These are phyloP conservation scores for Iberis pinnata DNA, from an alignment of 345 rosid species.

Conservation along the genomic window DNA sequence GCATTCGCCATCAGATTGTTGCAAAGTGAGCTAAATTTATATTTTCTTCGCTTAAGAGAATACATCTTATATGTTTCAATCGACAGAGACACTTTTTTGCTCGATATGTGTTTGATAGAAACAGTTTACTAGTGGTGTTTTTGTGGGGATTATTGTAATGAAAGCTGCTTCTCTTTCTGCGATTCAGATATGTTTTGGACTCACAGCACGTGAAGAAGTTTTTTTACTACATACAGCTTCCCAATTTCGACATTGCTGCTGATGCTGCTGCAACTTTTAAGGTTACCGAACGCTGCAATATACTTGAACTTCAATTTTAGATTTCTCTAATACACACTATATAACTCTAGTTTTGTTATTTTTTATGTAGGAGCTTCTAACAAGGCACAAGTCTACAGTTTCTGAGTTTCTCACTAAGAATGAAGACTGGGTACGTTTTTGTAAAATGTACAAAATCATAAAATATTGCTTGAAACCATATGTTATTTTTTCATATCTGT, in stretches of 20 bases:
- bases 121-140: too few relatives aligned
- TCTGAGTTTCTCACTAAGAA: conserved; percentile 88
- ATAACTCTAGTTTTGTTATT: conserved; percentile 11
- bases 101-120: too few relatives aligned
- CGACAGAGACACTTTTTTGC: neutral
- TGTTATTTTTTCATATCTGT: neutral
- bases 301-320: conserved; percentile 1
- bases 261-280: conserved; percentile 99
- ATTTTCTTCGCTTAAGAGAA: neutral
- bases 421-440: conserved; percentile 72
- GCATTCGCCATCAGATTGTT: conserved; percentile 93
- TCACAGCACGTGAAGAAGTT: conserved; percentile 78
- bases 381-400: conserved; percentile 97
- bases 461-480: neutral
- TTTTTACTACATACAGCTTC: conserved; percentile 86
- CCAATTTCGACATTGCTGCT: conserved; percentile 93
- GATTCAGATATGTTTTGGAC: conserved; percentile 82
- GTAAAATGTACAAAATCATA: neutral
- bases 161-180: too few relatives aligned
- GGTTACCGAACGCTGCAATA: conserved; percentile 35
- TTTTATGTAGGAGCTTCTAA: conserved; percentile 72
- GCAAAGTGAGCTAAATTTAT: conserved; percentile 56
- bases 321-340: too few relatives aligned
- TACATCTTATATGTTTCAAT: neutral
- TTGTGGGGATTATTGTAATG: too few relatives aligned